phyloP scores from a whole-genome alignment of 2,329 filamentous ascomycete genomes.

The Daldinia eschscholtzii region DNA sequence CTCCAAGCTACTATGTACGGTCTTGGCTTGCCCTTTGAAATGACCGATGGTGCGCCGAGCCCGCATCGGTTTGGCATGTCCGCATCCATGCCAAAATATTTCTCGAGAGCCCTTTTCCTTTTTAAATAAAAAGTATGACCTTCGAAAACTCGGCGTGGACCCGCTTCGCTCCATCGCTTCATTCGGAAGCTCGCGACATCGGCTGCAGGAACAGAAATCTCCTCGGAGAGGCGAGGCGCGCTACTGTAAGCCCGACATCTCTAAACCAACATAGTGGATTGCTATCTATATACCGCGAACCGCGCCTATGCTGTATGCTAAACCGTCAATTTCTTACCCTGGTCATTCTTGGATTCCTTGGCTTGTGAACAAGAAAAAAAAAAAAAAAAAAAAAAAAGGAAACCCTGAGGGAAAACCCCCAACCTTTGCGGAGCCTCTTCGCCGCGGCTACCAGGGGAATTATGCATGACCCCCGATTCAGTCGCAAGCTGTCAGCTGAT shows the following conservation, averaged over 20 bases:
- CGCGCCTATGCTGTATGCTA: slow-evolving; percentile 11
- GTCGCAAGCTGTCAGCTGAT: slow-evolving; percentile 39
- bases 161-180: slow-evolving; percentile 23
- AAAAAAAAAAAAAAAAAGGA: too few species aligned
- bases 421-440: slow-evolving; percentile 38
- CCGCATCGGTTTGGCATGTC: slow-evolving; percentile 20
- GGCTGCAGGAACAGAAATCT: slow-evolving; percentile 42
- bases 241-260: slow-evolving; percentile 19
- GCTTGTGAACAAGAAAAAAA: not conserved
- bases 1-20: not conserved
- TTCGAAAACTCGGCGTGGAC: slow-evolving; percentile 30
- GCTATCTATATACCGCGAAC: slow-evolving; percentile 22
- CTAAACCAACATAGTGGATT: not conserved
- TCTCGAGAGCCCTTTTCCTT: slow-evolving; percentile 10
- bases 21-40: slow-evolving; percentile 32
- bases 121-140: slow-evolving; percentile 30
- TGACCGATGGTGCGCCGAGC: slow-evolving; percentile 25
- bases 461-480: slow-evolving; percentile 33
- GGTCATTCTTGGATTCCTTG: slow-evolving; percentile 4
- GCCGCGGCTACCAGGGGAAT: slow-evolving; percentile 21
- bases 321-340: slow-evolving; percentile 23
- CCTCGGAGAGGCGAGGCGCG: slow-evolving; percentile 15
- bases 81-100: slow-evolving; percentile 8
- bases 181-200: slow-evolving; percentile 36
- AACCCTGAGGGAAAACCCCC: slow-evolving; percentile 16